Percentiles rank a stretch among this genome's conserved stretches.
Conservation (phyloP, 2,329 filamentous ascomycete genomes). For the Penicillium sp. region DNA sequence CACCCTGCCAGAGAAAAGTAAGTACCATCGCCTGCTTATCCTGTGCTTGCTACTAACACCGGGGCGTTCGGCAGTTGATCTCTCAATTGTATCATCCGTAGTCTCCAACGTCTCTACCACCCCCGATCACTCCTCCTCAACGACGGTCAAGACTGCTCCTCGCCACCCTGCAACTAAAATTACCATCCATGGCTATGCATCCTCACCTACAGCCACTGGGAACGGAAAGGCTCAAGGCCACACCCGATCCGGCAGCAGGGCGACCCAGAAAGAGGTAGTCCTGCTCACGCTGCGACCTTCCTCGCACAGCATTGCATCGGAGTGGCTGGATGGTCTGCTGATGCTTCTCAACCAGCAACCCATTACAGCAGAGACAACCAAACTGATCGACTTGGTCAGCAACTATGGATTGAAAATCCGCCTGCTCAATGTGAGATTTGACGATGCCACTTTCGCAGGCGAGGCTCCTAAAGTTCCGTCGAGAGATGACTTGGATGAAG, state of each 20-base stretch:
- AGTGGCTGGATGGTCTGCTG: conserved; percentile 92
- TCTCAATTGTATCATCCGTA: conserved; percentile 83
- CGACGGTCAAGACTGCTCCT: conserved; percentile 46
- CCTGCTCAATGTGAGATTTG: conserved; percentile 83
- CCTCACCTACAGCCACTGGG: conserved; percentile 23
- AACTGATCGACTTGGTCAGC: conserved; percentile 76
- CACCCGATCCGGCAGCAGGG: conserved; percentile 31
- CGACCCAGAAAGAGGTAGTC: conserved; percentile 60
- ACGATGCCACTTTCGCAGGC: conserved; percentile 67
- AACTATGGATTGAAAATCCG: conserved; percentile 92
- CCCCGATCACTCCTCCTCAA: conserved; percentile 48
- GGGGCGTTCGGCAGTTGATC: conserved; percentile 59
- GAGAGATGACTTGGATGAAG: conserved; percentile 79
- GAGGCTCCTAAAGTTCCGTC: conserved; percentile 74
- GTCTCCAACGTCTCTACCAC: conserved; percentile 83
- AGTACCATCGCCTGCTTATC: conserved; percentile 24
- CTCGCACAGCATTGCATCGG: conserved; percentile 78
- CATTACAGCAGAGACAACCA: conserved; percentile 94
- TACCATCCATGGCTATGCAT: conserved; percentile 73
- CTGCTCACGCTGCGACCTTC: conserved; percentile 79
- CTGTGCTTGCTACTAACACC: conserved; percentile 8
- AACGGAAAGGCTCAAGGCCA: conserved; percentile 38
- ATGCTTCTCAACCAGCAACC: conserved; percentile 94
- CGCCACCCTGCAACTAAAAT: conserved; percentile 67
- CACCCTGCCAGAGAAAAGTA: conserved; percentile 67